Percentiles rank a stretch among this genome's conserved stretches.
Evolutionary conservation across 176 grass and related monocot species (phyloP).

Genomic region (Leersia perrieri): DNA sequence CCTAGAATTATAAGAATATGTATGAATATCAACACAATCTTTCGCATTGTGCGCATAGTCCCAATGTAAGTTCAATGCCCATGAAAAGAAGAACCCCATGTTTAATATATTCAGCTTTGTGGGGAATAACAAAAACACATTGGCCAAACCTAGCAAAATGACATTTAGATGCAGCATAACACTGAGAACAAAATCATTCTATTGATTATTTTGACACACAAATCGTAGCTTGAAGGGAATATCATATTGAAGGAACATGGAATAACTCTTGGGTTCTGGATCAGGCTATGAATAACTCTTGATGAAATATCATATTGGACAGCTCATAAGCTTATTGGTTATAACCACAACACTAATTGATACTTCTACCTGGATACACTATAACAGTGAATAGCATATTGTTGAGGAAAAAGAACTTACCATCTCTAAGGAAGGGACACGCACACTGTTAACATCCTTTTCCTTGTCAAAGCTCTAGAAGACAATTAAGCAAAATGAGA

Average conservation of each 20-base stretch:
- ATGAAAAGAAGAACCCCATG: neutral
- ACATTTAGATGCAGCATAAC: neutral
- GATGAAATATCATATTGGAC: neutral
- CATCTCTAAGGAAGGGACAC: conserved; percentile 87
- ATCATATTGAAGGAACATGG: no score
- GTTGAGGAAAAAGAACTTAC: conserved; percentile 35
- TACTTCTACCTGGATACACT: neutral
- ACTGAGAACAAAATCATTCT: neutral
- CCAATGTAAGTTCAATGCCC: neutral
- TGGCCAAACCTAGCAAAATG: neutral
- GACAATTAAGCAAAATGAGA: conserved; percentile 34
- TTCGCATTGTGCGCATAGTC: neutral
- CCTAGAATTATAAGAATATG: neutral
- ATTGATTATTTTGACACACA: neutral
- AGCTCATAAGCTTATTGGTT: neutral
- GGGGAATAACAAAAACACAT: neutral
- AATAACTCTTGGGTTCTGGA: no score
- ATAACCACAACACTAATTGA: neutral
- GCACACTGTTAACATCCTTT: conserved; percentile 70
- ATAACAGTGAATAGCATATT: conserved; percentile 20
- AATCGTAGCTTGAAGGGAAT: neutral
- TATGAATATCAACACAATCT: neutral
- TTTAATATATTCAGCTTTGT: neutral
- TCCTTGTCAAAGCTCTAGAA: conserved; percentile 97
- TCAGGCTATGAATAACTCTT: neutral